A percentile compares a stretch with the other conserved stretches of the same genome.
Evolutionary conservation across 345 rosid species (phyloP).

Genomic region (Dimocarpus longan): DNA sequence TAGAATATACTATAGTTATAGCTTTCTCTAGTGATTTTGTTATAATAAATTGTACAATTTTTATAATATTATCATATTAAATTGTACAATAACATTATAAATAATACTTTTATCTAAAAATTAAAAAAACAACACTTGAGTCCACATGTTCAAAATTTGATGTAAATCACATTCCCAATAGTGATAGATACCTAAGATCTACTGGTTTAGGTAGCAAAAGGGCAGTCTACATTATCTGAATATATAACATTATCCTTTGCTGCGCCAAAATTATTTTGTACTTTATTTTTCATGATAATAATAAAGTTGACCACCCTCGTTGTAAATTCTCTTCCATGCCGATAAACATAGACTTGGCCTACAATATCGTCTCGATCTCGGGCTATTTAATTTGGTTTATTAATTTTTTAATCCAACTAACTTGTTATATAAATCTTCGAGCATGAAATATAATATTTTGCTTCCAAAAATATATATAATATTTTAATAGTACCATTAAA

Average conservation of each 20-base stretch:
- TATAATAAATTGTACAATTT: too few relatives aligned
- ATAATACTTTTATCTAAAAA: too few relatives aligned
- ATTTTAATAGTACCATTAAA: neutral
- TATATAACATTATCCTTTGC: slow-evolving; percentile 28
- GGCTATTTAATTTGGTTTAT: neutral
- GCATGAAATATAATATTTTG: neutral
- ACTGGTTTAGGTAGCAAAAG: slow-evolving; percentile 18
- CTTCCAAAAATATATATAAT: neutral
- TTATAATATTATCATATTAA: neutral
- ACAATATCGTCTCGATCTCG: neutral
- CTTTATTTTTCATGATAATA: too few relatives aligned
- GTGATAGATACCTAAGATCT: slow-evolving; percentile 17
- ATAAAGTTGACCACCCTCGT: neutral
- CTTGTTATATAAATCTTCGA: neutral
- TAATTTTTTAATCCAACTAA: neutral
- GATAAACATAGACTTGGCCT: slow-evolving; percentile 28
- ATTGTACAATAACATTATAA: neutral
- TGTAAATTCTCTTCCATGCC: too few relatives aligned
- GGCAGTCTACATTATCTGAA: neutral
- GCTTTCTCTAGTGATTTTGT: too few relatives aligned
- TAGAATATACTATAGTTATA: too few relatives aligned
- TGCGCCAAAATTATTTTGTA: neutral
- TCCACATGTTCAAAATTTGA: neutral
- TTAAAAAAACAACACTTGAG: too few relatives aligned
- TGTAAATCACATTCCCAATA: neutral